Base-by-base conservation (phyloP, 345 rosid genomes). In the Lagerstroemia speciosa region DNA sequence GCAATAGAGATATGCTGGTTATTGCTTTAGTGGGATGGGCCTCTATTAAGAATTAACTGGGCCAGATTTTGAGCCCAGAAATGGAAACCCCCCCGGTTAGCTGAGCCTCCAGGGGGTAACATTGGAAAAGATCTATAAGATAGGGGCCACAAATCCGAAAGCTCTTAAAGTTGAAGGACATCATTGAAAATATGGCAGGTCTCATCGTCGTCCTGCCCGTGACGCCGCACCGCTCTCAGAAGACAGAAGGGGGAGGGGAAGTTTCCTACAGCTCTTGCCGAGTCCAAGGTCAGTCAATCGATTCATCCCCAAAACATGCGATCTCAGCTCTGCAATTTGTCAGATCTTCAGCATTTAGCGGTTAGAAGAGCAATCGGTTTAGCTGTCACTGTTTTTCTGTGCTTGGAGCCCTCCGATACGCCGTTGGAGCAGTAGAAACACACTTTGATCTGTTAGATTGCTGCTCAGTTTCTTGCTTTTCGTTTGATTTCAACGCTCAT, bases 201-300 rank as follows among this genome's bases (percentile, higher is more conserved):
- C 15, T 8, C 24, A 20, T 31, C 66, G 64, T 61, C 63, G 12
- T 5, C 27, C 17, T 52, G 22, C 64, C 40, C 26, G 17, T 38
- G 37, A 19, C n/a, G n/a, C n/a, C n/a, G n/a, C n/a, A n/a, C n/a
- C n/a, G n/a, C n/a, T n/a, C n/a, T n/a, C n/a, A n/a, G n/a, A n/a
- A n/a, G n/a, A n/a, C 76, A 45, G 71, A 34, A 70, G 53, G 40
- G 73, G 14, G 60, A 40, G 53, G 29, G 17, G 9, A 30, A 36
- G 46, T 16, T 29, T 31, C 45, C 38, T 29, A 29, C 19, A 75
- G 22, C 75, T 66, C 73, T 38, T 30, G 46, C 69, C 31, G 36
- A 70, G 84, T 80, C 82, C 80, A 76, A 80, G 86, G 84, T 80
- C 38, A 77, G 85, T 80, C 83, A 69, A 75, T 65, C 60, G 50